Percentiles rank a stretch among this genome's conserved stretches.
These are phyloP conservation scores for Aspergillus japonicus DNA, from an alignment of 2,329 filamentous ascomycete genomes.

Conservation along the genomic window DNA sequence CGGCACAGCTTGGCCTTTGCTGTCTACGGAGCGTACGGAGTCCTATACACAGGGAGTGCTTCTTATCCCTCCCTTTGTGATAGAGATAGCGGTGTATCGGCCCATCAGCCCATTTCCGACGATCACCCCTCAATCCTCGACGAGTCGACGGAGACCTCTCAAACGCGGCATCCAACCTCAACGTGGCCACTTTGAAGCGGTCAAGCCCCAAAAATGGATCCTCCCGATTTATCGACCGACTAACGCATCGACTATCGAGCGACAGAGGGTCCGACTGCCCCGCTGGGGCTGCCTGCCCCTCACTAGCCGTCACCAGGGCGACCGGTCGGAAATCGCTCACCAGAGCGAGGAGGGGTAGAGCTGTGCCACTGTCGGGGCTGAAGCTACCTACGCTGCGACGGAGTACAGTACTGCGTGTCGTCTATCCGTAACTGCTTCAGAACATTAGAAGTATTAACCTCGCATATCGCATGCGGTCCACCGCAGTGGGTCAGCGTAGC, in stretches of 20 bases:
- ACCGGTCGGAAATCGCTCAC: background rate
- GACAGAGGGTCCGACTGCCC: background rate
- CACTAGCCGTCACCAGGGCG: background rate
- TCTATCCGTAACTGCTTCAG: no score
- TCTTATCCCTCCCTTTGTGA: background rate
- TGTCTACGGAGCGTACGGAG: no score
- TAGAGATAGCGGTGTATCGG: background rate
- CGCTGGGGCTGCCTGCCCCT: background rate
- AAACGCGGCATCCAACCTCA: background rate
- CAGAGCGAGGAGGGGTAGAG: background rate
- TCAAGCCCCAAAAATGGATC: background rate
- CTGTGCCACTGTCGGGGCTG: background rate
- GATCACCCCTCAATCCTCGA: background rate
- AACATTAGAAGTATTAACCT: background rate
- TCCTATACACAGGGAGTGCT: no score
- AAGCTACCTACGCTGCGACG: no score
- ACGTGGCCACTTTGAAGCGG: background rate
- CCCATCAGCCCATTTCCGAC: background rate
- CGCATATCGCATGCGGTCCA: background rate
- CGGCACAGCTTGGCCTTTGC: no score
- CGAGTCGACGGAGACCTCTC: background rate
- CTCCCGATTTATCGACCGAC: background rate
- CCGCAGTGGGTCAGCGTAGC: background rate
- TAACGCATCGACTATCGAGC: background rate
- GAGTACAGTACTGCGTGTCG: no score